Evolutionary conservation across 176 grass and related monocot species (phyloP), one percentile per base, ranked within the genome.

Genomic region (Phoenix dactylifera): DNA sequence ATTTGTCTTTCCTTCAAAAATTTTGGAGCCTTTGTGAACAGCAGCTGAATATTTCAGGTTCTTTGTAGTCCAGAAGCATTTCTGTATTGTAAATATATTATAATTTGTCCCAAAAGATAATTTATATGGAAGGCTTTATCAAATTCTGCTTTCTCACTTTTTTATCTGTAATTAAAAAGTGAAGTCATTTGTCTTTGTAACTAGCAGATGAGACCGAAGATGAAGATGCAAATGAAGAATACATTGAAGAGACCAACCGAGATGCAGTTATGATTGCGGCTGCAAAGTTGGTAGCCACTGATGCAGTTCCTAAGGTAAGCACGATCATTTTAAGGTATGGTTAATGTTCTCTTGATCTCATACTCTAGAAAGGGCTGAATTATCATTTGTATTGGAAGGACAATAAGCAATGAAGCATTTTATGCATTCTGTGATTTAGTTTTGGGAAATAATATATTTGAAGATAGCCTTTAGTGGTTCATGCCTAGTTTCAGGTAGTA

Each of bases 141-240:
- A 32, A 32, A 6, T 32, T 32, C 24, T 50, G 25, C 19, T 44
- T n/a, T 18, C 35, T 73, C 26, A 16, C 29, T 25, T 52, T 29
- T 55, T 55, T 7, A 53, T 74, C 10, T 55, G n/a, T 18, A 62
- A 57, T 48, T 12, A 44, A 44, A 44, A 1, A 6, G 14, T 44
- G 10, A 12, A 44, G 9, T 44, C 35, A 44, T 7, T 44, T 12
- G 9, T 32, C 50, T 26, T 67, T 74, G 28, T 49, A 4, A 66
- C 68, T 58, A 63, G 66, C 83, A 97, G 93, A 91, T 83, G 93
- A 97, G 79, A 97, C 87, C 49, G 93, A 97, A 82, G 93, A 91
- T 77, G 93, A 97, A 77, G 81, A 91, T 68, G 84, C 93, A 77
- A 91, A 88, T 26, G 78, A 85, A 76, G 93, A 97, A 75, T 91